Conservation (phyloP, 106 monocot species). For the Chionographis japonica region DNA sequence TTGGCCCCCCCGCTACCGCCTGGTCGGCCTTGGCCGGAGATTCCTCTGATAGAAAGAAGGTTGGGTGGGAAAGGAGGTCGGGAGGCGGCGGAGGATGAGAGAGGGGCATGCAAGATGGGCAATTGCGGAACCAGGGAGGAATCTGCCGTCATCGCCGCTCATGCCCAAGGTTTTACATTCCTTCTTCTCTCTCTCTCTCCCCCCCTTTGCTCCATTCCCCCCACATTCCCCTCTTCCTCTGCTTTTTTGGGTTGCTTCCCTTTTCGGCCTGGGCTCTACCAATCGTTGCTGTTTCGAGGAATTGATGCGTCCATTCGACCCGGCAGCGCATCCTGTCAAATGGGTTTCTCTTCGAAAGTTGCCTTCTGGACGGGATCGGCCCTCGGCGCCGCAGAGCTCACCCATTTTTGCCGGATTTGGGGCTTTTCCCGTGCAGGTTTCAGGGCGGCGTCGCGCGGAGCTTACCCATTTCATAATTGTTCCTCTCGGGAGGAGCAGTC, state of each 20-base stretch:
- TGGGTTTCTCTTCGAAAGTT: not conserved
- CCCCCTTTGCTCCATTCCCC: not conserved
- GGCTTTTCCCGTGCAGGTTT: no score
- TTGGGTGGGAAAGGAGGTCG: not conserved
- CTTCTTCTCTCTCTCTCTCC: not conserved
- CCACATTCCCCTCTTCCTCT: not conserved
- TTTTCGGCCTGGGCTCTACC: not conserved
- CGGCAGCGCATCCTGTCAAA: not conserved
- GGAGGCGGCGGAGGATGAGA: constrained; percentile 41
- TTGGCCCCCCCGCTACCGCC: no score
- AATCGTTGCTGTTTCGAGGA: no score
- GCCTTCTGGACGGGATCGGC: not conserved
- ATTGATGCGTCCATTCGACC: no score
- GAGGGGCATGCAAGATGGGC: constrained; percentile 52
- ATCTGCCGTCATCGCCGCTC: constrained; percentile 73
- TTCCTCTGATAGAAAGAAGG: not conserved
- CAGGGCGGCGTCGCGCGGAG: no score
- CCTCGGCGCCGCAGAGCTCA: no score
- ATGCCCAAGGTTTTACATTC: constrained; percentile 45
- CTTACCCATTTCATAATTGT: no score
- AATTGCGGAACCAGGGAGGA: constrained; percentile 97
- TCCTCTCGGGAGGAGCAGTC: no score
- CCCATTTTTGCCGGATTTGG: no score
- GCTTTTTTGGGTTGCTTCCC: not conserved
- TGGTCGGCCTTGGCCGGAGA: no score